phyloP scores from a whole-genome alignment of 2,329 filamentous ascomycete genomes.

The Neopestalotiopsis sp. region DNA sequence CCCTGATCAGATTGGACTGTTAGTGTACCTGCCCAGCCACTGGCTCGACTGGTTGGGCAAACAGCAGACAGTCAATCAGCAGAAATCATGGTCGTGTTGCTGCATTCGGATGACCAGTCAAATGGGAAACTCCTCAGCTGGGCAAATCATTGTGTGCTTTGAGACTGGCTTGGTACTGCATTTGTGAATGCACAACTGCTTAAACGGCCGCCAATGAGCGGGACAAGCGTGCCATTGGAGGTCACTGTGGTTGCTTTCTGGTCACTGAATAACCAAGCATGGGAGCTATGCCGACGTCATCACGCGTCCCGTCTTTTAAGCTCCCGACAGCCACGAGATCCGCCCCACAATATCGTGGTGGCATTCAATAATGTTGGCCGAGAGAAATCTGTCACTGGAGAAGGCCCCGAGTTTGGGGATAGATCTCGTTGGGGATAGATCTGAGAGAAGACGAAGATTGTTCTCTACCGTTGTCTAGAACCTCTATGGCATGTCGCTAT shows the following conservation, averaged over 20 bases:
- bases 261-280: background rate
- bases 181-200: too few relatives aligned
- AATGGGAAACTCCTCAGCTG: background rate
- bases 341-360: constrained; percentile 3
- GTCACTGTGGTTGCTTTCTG: background rate
- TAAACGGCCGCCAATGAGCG: too few relatives aligned
- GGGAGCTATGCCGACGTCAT: constrained; percentile 10
- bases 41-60: constrained; percentile 13
- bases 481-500: background rate
- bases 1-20: constrained; percentile 16
- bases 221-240: background rate
- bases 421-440: too few relatives aligned
- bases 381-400: background rate
- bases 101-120: too few relatives aligned
- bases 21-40: background rate
- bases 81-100: too few relatives aligned
- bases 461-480: background rate
- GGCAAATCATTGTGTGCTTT: background rate
- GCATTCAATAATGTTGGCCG: background rate
- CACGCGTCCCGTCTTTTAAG: constrained; percentile 10
- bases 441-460: background rate
- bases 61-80: background rate
- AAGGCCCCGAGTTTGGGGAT: too few relatives aligned
- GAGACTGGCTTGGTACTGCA: background rate
- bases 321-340: background rate